phyloP scores from a whole-genome alignment of 805 yeast genomes.

The Crinitomyces ghanaensis region DNA sequence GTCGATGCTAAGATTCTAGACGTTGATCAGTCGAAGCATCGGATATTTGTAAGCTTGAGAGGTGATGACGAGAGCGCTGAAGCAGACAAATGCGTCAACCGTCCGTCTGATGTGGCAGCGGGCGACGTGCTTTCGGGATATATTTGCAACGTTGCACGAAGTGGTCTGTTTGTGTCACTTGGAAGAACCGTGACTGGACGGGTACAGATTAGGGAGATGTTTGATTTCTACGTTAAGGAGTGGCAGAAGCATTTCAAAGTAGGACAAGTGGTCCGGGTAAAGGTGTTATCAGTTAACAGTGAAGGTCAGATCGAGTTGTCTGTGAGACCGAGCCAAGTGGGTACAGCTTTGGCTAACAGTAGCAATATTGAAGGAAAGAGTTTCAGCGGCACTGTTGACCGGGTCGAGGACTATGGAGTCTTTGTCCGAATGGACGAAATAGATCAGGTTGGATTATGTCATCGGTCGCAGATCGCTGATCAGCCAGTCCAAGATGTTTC shows the following conservation, averaged over 20 bases:
- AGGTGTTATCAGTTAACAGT: slow-evolving; percentile 46
- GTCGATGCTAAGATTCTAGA: slow-evolving; percentile 21
- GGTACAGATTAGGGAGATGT: slow-evolving; percentile 68
- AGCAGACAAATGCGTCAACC: slow-evolving; percentile 38
- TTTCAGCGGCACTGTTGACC: slow-evolving; percentile 66
- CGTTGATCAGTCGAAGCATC: slow-evolving; percentile 37
- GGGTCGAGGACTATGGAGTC: slow-evolving; percentile 81
- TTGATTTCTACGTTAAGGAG: slow-evolving; percentile 71
- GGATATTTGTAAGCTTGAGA: slow-evolving; percentile 55
- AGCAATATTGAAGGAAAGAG: slow-evolving; percentile 55
- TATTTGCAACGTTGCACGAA: slow-evolving; percentile 62
- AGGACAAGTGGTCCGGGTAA: slow-evolving; percentile 66
- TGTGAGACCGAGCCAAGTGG: slow-evolving; percentile 67
- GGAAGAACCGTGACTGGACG: slow-evolving; percentile 65
- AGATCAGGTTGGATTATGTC: slow-evolving; percentile 77
- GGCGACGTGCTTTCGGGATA: slow-evolving; percentile 79
- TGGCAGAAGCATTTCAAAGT: slow-evolving; percentile 72
- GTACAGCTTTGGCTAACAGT: no score
- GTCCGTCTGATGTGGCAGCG: slow-evolving; percentile 42
- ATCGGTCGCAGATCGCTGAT: slow-evolving; percentile 69
- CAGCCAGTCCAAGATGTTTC: slow-evolving; percentile 42
- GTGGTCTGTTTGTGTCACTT: slow-evolving; percentile 61
- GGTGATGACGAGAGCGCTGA: slow-evolving; percentile 32
- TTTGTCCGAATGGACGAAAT: slow-evolving; percentile 71
- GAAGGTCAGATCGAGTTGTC: slow-evolving; percentile 62